Base-by-base conservation (phyloP, 352 stramenopile genomes). In the Globisporangium heterothallicum region DNA sequence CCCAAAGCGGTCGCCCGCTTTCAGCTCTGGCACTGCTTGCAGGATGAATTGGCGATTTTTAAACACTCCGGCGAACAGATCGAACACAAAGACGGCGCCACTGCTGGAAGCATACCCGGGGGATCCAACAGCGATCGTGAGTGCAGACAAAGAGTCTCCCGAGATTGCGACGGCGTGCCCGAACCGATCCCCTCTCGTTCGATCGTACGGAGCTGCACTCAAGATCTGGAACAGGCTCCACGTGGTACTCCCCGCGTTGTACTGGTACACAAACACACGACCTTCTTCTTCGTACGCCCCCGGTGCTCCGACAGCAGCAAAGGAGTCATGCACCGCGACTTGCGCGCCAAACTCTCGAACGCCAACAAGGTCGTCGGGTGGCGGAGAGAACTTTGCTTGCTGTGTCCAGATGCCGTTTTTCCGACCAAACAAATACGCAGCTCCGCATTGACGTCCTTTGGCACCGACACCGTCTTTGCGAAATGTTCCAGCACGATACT, bases 31-130 rank as follows among this genome's bases (percentile, higher is more conserved):
- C 6, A 63, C 60, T 13, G 65, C 53, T 42, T 76, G 56, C 16
- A 88, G 44, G n/a, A 94, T 58, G 42, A 84, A 64, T 59, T 92
- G 78, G 0, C 74, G 72, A 24, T 73, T 88, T 49, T 72, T 57
- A 44, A 89, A 92, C 26, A 66, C 57, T 3, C 76, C 76, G 24
- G 72, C 68, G 2, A 83, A 13, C 0, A 90, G 42, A 43, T 91
- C 75, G 49, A 84, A 94, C 0, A 92, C 71, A 52, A 94, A 94
- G 0, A 90, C 81, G 2, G 81, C 76, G 16, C 84, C 84, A 16
- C 55, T 72, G 0, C 46, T 61, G 0, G 49, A 50, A 4, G 59
- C 74, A 43, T 91, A 91, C 1, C 81, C 84, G 32, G 84, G 84
- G 2, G 84, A 77, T 1, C 84, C 79, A 12, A 94, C 66, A 16